Percentiles rank a stretch among this genome's conserved stretches.
Evolutionary conservation across 2,329 filamentous ascomycete species (phyloP).

Genomic region (Alternaria longipes): DNA sequence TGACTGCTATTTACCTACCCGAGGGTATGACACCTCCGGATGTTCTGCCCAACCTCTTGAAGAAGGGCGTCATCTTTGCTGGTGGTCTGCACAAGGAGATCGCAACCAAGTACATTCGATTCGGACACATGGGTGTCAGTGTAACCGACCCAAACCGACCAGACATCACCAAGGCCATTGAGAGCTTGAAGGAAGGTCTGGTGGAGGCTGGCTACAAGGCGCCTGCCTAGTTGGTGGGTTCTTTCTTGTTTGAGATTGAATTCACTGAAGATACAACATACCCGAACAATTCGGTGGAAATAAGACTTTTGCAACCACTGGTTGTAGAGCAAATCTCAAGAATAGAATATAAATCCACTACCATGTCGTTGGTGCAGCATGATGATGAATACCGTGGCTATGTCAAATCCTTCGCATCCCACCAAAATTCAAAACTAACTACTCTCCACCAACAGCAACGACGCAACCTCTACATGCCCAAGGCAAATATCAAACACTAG

Average conservation of each 20-base stretch:
- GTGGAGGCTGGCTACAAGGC: slow-evolving; percentile 73
- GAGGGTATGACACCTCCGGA: slow-evolving; percentile 83
- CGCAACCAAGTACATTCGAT: slow-evolving; percentile 89
- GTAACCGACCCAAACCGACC: slow-evolving; percentile 80
- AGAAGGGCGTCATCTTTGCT: slow-evolving; percentile 91
- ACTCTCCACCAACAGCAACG: slow-evolving; percentile 1
- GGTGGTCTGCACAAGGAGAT: slow-evolving; percentile 97
- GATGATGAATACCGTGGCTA: slow-evolving; percentile 20
- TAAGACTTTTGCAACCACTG: neutral
- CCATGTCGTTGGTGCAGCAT: neutral
- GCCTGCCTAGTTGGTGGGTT: slow-evolving; percentile 3
- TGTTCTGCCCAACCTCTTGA: slow-evolving; percentile 82
- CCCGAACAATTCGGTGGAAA: neutral
- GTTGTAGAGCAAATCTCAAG: slow-evolving; percentile 1
- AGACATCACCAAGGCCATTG: slow-evolving; percentile 85
- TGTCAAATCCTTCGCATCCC: slow-evolving; percentile 8
- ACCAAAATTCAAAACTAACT: neutral
- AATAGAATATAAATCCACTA: slow-evolving; percentile 14
- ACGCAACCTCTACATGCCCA: slow-evolving; percentile 3
- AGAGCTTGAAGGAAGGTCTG: slow-evolving; percentile 78
- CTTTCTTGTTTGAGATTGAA: neutral
- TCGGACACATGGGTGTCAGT: slow-evolving; percentile 98
- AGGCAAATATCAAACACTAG: neutral
- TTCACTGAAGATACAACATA: neutral
- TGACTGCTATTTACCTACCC: slow-evolving; percentile 97